These are phyloP conservation scores for Fereydounia khargensis DNA, from an alignment of 1,284 basidiomycete species.

Conservation along the genomic window DNA sequence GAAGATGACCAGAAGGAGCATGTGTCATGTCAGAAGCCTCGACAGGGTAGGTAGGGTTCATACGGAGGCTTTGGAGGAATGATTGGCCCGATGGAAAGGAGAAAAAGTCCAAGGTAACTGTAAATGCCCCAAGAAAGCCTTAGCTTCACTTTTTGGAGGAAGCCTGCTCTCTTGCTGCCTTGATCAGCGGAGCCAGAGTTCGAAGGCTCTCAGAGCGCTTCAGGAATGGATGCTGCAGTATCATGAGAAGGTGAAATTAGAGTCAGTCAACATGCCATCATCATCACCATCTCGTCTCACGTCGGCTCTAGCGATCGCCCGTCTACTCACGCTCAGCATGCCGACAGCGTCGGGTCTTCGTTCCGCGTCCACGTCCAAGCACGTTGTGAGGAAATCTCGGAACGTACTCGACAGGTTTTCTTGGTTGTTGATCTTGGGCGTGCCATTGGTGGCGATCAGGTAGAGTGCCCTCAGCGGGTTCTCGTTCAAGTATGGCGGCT, in stretches of 20 bases:
- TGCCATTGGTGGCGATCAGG: conserved; percentile 97
- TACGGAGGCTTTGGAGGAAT: no score
- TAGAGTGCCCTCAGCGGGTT: conserved; percentile 93
- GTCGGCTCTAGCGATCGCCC: conserved; percentile 8
- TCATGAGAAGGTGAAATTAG: no score
- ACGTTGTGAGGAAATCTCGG: conserved; percentile 82
- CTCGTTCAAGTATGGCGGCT: conserved; percentile 95
- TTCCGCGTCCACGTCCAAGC: conserved; percentile 92
- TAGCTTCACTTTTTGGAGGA: conserved; percentile 18
- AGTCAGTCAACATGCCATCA: no score
- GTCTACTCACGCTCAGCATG: conserved; percentile 68
- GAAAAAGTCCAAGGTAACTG: no score
- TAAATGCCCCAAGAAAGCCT: no score
- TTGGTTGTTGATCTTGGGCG: conserved; percentile 91
- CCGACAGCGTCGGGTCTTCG: conserved; percentile 83
- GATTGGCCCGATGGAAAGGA: no score
- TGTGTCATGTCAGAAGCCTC: no score
- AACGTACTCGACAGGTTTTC: conserved; percentile 84
- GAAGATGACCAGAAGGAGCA: no score
- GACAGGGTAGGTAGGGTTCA: no score
- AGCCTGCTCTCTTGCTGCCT: conserved; percentile 73
- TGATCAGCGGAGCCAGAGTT: conserved; percentile 85
- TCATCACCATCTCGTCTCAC: no score
- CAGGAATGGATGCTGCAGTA: conserved; percentile 82
- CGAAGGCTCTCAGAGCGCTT: conserved; percentile 73